phyloP scores from a whole-genome alignment of 495 filamentous ascomycete genomes.

The Neurospora sp. region DNA sequence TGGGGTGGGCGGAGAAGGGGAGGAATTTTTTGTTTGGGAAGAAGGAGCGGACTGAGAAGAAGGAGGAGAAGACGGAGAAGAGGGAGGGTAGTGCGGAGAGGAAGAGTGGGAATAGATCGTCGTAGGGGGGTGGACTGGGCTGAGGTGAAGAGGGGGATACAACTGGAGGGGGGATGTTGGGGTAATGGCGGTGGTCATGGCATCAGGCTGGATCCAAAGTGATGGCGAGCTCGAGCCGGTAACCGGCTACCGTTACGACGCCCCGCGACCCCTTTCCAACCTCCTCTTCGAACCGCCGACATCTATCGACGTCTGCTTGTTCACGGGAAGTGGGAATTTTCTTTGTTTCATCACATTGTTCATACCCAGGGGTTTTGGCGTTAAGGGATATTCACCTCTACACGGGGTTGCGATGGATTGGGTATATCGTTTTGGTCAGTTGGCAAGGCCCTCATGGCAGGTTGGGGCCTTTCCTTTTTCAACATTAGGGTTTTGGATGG shows the following conservation, averaged over 20 bases:
- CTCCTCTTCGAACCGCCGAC: neutral
- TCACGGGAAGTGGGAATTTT: neutral
- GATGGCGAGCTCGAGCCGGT: neutral
- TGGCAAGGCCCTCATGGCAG: too few species aligned
- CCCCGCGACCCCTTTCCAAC: neutral
- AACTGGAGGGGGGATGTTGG: neutral
- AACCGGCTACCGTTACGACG: neutral
- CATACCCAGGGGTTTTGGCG: neutral
- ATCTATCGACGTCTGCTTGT: neutral
- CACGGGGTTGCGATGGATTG: too few species aligned
- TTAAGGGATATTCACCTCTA: neutral
- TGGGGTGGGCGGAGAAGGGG: conserved; percentile 41
- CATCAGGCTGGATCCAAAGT: neutral
- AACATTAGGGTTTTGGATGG: neutral
- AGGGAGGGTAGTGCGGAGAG: neutral
- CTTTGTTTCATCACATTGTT: neutral
- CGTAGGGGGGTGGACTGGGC: neutral
- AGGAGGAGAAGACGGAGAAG: neutral
- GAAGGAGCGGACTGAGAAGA: conserved; percentile 22
- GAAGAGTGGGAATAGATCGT: neutral
- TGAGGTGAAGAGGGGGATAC: neutral
- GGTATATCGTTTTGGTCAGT: too few species aligned
- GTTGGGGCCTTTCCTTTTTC: neutral
- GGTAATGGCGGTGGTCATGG: neutral
- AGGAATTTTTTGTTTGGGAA: conserved; percentile 43